Base-by-base conservation (phyloP, 176 grass and related monocot species). In the Oryza officinalis region DNA sequence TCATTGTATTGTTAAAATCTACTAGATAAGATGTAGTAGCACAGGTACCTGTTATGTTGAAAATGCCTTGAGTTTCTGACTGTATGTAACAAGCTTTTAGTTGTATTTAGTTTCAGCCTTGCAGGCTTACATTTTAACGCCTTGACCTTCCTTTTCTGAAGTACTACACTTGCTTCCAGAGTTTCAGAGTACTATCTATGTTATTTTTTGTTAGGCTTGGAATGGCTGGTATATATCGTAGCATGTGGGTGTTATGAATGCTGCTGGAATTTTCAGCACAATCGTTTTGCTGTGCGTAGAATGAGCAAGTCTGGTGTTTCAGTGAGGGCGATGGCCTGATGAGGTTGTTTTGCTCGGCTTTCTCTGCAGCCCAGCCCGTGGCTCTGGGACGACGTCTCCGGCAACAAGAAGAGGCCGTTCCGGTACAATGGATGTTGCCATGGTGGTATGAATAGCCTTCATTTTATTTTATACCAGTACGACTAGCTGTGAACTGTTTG, bases 61-160 rank as follows among this genome's bases (percentile, higher is more conserved):
- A 63, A 13, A 27, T 54, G 63, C 63, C 8, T 40, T 3, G 12
- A 18, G 71, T 79, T 43, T 60, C 49, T 66, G 74, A 79, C 30
- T 79, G 37, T 57, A 86, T 83, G 88, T 72, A 78, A 74, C 30
- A 40, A 30, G 67, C 8, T 68, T 18, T 63, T 77, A 72, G 41
- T 41, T 85, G 65, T 76, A 81, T n/a, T 9, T 80, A 89, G 72
- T 22, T 41, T 66, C 10, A 50, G 84, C 7, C 44, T 44, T 63
- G 63, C 68, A 54, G 57, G n/a, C 57, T 3, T 25, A 9, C 54
- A n/a, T n/a, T 59, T 72, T 65, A 30, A 31, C 28, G 3, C n/a
- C 27, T 47, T 65, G 75, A 64, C 5, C 40, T 47, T 65, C 1
- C 49, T 54, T 35, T 33, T 7, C 33, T 35, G 33, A 35, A 35